Base-by-base conservation (phyloP, 495 filamentous ascomycete genomes). In the Penicillium cinerascens region DNA sequence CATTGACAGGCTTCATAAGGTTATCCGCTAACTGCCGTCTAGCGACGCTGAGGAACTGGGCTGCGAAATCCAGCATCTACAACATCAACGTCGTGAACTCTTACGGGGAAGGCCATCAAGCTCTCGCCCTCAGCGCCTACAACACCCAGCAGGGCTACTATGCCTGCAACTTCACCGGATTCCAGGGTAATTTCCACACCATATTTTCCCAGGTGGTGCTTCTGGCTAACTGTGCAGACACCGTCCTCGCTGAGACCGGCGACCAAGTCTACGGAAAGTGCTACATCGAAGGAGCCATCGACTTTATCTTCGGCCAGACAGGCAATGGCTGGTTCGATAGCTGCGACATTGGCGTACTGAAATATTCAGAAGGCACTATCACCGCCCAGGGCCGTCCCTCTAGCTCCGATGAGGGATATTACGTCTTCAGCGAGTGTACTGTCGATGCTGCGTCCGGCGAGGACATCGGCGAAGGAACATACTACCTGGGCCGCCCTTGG, bases 401-500 rank as follows among this genome's bases (percentile, higher is more conserved):
- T 1, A 66, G 71, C 36, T 65, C 65, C 22, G 77, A 83, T 54
- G 52, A 66, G 17, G 77, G 72, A 26, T 86, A 80, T 65, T 87
- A 83, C 53, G 77, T 88, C 48, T 81, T 87, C 70, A 82, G 82
- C 70, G 78, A 78, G 55, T 78, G 71, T 42, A 75, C 60, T 36
- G 64, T 80, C 33, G 68, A 73, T 3, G 74, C 73, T 26, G 79
- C 72, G 9, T 47, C 64, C 1, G 81, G 79, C 6, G 63, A 76
- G 29, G 64, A 44, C 21, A 78, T 86, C 7, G 20, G 69, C 3
- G 54, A 61, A 9, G 84, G 82, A 5, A 71, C 75, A 23, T 80
- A 76, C 44, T 87, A 83, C 58, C 74, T 88, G 4, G 85, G 85
- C 6, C 76, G 84, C n/a, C 86, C 85, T 16, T 88, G 84, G 84